phyloP scores from a whole-genome alignment of 768 basidiomycete genomes.

The Russula virescens region DNA sequence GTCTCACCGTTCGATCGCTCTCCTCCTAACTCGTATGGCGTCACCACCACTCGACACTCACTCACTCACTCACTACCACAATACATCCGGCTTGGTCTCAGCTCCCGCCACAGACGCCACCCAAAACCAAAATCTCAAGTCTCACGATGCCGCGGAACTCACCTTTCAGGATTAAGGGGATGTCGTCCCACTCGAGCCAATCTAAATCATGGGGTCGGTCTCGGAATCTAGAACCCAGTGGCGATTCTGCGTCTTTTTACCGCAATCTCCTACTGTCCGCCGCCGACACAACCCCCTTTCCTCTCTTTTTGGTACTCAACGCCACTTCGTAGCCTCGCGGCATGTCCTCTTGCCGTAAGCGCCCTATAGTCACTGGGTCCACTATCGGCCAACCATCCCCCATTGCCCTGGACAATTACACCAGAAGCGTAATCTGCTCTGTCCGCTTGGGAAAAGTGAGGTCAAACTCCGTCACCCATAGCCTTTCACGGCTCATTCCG shows the following conservation, averaged over 20 bases:
- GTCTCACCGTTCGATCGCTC: slow-evolving; percentile 4
- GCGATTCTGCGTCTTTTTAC: no score
- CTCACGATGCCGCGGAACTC: neutral
- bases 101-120: neutral
- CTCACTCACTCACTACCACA: no score
- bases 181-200: no score
- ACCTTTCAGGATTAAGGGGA: neutral
- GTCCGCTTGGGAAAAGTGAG: no score
- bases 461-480: neutral
- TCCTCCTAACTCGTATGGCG: slow-evolving; percentile 12
- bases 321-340: slow-evolving; percentile 8
- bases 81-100: no score
- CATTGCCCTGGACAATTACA: neutral
- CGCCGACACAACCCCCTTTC: slow-evolving; percentile 12
- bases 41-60: neutral
- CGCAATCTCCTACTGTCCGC: neutral
- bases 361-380: neutral
- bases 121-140: neutral
- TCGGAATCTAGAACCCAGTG: neutral
- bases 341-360: neutral
- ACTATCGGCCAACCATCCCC: neutral
- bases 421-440: neutral
- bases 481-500: neutral
- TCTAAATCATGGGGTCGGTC: slow-evolving; percentile 2
- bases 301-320: slow-evolving; percentile 1